Conservation (phyloP, 2,329 filamentous ascomycete genomes). For the Coniochaeta pulveracea region DNA sequence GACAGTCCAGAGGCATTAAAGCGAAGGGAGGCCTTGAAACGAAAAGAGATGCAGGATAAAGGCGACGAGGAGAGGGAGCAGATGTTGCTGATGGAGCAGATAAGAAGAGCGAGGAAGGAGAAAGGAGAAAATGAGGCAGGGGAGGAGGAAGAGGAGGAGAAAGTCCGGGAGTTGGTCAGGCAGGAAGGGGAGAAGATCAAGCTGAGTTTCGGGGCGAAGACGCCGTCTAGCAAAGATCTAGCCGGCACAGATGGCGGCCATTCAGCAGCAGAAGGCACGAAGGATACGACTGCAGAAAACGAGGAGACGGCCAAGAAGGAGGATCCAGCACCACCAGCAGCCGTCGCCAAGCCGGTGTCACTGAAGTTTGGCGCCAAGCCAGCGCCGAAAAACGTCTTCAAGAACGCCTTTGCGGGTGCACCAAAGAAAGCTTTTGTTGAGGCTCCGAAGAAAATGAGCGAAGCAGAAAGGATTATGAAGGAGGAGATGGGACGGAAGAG, state of each 20-base stretch:
- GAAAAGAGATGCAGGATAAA: conserved; percentile 78
- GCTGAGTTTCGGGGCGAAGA: conserved; percentile 49
- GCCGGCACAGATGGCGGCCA: conserved; percentile 6
- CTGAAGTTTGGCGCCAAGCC: conserved; percentile 55
- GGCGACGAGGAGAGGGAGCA: conserved; percentile 87
- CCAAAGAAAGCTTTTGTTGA: conserved; percentile 53
- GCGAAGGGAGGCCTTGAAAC: conserved; percentile 67
- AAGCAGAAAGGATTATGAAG: conserved; percentile 82
- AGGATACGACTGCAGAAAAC: conserved; percentile 2
- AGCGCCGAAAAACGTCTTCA: conserved; percentile 70
- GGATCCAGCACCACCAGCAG: conserved; percentile 6
- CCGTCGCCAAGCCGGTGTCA: conserved; percentile 34
- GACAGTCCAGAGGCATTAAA: conserved; percentile 77
- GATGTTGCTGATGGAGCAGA: conserved; percentile 71
- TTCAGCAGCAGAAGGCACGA: too few relatives aligned
- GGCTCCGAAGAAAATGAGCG: conserved; percentile 73
- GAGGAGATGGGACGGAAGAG: conserved; percentile 67
- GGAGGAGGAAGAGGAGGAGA: conserved; percentile 27
- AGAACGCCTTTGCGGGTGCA: conserved; percentile 53
- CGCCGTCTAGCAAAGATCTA: conserved; percentile 8
- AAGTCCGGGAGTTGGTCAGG: conserved; percentile 39
- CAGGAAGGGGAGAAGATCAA: conserved; percentile 68
- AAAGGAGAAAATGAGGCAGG: conserved; percentile 27
- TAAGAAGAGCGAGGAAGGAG: conserved; percentile 59
- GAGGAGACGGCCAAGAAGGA: conserved; percentile 8